Conservation (phyloP, 495 filamentous ascomycete genomes). For the Usnea hakonensis region DNA sequence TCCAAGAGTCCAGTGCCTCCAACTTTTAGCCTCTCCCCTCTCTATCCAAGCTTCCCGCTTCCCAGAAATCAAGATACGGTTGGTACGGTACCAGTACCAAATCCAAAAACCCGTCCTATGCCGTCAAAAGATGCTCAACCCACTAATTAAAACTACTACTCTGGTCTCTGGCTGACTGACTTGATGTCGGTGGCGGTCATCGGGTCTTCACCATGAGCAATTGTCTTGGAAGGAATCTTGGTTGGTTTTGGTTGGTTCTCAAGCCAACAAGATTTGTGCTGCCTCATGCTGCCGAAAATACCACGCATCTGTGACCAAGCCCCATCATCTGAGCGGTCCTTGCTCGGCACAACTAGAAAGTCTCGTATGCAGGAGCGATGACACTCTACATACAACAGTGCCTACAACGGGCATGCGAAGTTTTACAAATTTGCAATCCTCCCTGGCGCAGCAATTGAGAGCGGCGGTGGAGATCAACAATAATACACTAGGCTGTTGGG, state of each 20-base stretch:
- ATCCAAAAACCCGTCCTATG: neutral
- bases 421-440: slow-evolving; percentile 15
- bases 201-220: slow-evolving; percentile 2
- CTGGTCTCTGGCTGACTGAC: slow-evolving; percentile 7
- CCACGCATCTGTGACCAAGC: slow-evolving; percentile 6
- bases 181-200: slow-evolving; percentile 9
- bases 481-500: slow-evolving; percentile 2
- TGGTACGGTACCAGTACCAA: no score
- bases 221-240: slow-evolving; percentile 12
- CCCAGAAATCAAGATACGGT: slow-evolving; percentile 10
- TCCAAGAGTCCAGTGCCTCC: slow-evolving; percentile 10
- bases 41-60: slow-evolving; percentile 12
- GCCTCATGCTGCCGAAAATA: slow-evolving; percentile 8
- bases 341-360: slow-evolving; percentile 3
- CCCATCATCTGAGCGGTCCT: slow-evolving; percentile 11
- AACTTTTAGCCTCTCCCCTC: slow-evolving; percentile 2
- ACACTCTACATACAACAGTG: slow-evolving; percentile 2
- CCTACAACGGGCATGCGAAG: neutral
- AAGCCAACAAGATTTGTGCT: slow-evolving; percentile 3
- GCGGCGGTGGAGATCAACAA: slow-evolving; percentile 10
- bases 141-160: neutral
- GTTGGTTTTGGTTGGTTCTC: slow-evolving; percentile 8
- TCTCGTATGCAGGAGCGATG: slow-evolving; percentile 14
- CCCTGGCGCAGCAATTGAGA: slow-evolving; percentile 13
- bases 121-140: neutral